These are phyloP conservation scores for Phyllosticta citrichinensis DNA, from an alignment of 2,329 filamentous ascomycete genomes.

Conservation along the genomic window DNA sequence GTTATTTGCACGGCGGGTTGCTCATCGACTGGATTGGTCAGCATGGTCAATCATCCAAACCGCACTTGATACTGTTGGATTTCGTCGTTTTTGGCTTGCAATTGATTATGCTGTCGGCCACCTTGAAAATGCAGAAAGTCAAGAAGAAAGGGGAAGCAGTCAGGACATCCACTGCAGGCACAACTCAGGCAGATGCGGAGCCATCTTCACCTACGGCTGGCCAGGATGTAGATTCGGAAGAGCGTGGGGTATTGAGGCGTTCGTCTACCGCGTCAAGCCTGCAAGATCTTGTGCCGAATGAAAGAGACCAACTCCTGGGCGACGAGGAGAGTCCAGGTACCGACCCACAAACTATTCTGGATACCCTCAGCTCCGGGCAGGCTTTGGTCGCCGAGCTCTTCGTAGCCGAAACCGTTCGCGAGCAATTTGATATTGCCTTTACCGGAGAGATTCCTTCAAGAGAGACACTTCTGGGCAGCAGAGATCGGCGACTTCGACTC, in stretches of 20 bases:
- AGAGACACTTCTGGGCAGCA: not conserved
- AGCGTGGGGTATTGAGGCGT: slow-evolving; percentile 43
- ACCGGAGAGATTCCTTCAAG: slow-evolving; percentile 1
- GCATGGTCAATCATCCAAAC: slow-evolving; percentile 44
- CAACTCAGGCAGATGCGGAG: slow-evolving; percentile 16
- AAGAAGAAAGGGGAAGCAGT: slow-evolving; percentile 21
- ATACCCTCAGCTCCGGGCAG: slow-evolving; percentile 38
- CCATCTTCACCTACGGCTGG: slow-evolving; percentile 4
- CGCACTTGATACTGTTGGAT: slow-evolving; percentile 44
- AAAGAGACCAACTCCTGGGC: slow-evolving; percentile 1
- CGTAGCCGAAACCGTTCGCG: slow-evolving; percentile 30
- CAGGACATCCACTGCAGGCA: slow-evolving; percentile 12
- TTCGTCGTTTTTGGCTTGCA: slow-evolving; percentile 45
- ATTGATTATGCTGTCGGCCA: slow-evolving; percentile 45
- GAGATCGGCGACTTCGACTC: slow-evolving; percentile 1
- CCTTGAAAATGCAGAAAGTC: slow-evolving; percentile 41
- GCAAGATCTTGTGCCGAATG: not conserved
- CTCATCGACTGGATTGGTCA: slow-evolving; percentile 58
- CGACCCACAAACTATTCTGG: slow-evolving; percentile 25
- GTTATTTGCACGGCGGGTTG: slow-evolving; percentile 51
- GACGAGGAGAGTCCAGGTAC: slow-evolving; percentile 12
- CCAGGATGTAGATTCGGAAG: slow-evolving; percentile 51
- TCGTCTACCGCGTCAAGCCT: slow-evolving; percentile 4
- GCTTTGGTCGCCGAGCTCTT: slow-evolving; percentile 36
- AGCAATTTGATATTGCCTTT: slow-evolving; percentile 22